phyloP scores from a whole-genome alignment of 441 rosid species.

The Erodium trifolium region DNA sequence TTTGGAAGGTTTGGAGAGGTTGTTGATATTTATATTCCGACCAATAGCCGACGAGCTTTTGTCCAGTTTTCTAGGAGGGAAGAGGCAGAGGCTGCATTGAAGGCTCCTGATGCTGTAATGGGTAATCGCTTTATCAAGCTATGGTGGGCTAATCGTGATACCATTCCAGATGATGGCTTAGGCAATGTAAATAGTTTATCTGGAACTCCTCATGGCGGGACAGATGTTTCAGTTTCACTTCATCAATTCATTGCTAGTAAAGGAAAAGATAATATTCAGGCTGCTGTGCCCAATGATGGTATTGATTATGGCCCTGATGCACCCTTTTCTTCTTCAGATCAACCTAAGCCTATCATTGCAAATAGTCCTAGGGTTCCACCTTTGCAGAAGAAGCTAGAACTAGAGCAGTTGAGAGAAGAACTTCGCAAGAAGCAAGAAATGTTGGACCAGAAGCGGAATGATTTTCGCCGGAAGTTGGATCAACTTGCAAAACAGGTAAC shows the following conservation, averaged over 20 bases:
- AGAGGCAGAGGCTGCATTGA: slow-evolving; percentile 95
- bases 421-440: slow-evolving; percentile 84
- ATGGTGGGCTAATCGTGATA: slow-evolving; percentile 99
- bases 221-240: slow-evolving; percentile 34
- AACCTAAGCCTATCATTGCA: slow-evolving; percentile 32
- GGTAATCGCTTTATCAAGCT: slow-evolving; percentile 97
- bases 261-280: slow-evolving; percentile 45
- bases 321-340: slow-evolving; percentile 37
- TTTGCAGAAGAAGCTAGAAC: slow-evolving; percentile 64
- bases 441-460: slow-evolving; percentile 79
- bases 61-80: slow-evolving; percentile 92
- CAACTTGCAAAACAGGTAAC: slow-evolving; percentile 72
- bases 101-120: slow-evolving; percentile 99
- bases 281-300: slow-evolving; percentile 36
- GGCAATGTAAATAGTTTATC: slow-evolving; percentile 34
- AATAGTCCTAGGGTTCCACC: slow-evolving; percentile 55
- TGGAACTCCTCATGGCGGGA: slow-evolving; percentile 32
- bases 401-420: slow-evolving; percentile 81
- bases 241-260: slow-evolving; percentile 34
- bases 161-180: slow-evolving; percentile 51
- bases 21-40: slow-evolving; percentile 78
- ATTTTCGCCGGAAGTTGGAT: slow-evolving; percentile 65
- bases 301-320: slow-evolving; percentile 31
- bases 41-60: slow-evolving; percentile 78
- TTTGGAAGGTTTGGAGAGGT: slow-evolving; percentile 88